Evolutionary conservation across 495 filamentous ascomycete genomes (phyloP).

Genomic region (Aspergillus sparsus): DNA sequence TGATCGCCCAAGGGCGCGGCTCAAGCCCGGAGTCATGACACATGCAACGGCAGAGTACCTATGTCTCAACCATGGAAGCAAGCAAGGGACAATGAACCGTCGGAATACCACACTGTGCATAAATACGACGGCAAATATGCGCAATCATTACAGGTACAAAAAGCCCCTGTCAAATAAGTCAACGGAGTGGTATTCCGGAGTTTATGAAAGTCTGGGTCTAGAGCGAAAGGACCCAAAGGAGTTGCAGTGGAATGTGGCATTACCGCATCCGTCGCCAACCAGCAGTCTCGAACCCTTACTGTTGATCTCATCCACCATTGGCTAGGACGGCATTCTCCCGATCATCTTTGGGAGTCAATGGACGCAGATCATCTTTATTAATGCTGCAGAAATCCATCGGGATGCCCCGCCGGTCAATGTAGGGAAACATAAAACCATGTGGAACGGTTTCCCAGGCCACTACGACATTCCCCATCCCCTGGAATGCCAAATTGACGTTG

Average conservation of each 20-base stretch:
- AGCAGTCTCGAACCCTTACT: neutral
- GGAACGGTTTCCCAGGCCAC: constrained; percentile 13
- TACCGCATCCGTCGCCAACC: constrained; percentile 14
- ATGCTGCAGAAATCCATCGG: constrained; percentile 2
- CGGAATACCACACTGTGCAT: too few relatives aligned
- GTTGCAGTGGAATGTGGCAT: constrained; percentile 15
- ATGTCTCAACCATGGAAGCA: too few relatives aligned
- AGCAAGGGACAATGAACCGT: too few relatives aligned
- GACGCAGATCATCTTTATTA: neutral
- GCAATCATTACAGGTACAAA: too few relatives aligned
- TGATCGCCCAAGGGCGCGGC: too few relatives aligned
- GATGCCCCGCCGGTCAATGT: neutral
- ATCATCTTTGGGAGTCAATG: neutral
- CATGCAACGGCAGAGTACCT: too few relatives aligned
- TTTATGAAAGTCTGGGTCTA: too few relatives aligned
- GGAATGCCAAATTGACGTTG: constrained; percentile 16
- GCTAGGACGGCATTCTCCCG: neutral
- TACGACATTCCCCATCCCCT: constrained; percentile 10
- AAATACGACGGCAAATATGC: too few relatives aligned
- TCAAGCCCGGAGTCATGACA: too few relatives aligned
- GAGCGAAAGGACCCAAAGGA: neutral
- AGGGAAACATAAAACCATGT: constrained; percentile 6
- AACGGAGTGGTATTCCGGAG: too few relatives aligned
- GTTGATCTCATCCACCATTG: neutral
- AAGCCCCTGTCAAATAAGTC: too few relatives aligned